These are phyloP conservation scores for Articulospora tetracladia DNA, from an alignment of 495 filamentous ascomycete species.

Conservation along the genomic window DNA sequence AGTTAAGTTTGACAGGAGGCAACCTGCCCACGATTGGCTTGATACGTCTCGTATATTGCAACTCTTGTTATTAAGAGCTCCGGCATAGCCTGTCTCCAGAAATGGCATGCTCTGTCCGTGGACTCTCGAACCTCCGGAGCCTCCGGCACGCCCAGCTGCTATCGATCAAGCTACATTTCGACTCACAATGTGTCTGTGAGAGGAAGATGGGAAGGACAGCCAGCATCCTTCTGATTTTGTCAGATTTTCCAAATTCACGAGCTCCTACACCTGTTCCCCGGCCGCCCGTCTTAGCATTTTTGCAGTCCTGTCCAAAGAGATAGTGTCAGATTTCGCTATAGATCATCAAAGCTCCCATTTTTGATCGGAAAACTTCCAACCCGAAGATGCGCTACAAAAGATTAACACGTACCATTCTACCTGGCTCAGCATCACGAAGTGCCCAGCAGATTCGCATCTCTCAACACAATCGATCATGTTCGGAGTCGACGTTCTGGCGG, in stretches of 20 bases:
- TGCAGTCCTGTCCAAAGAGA: constrained; percentile 3
- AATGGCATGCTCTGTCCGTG: too few relatives aligned
- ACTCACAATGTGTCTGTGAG: too few relatives aligned
- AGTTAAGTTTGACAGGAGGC: background rate
- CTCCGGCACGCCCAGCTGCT: too few relatives aligned
- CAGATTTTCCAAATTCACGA: background rate
- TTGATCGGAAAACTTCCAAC: too few relatives aligned
- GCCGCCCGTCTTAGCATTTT: constrained; percentile 23
- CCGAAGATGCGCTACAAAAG: background rate
- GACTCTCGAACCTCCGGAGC: too few relatives aligned
- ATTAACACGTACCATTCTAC: constrained; percentile 10
- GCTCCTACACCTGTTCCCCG: constrained; percentile 10
- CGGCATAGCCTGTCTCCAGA: background rate
- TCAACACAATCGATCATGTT: constrained; percentile 21
- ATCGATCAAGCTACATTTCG: too few relatives aligned
- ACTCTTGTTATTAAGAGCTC: background rate
- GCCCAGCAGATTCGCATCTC: constrained; percentile 15
- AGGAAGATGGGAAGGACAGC: too few relatives aligned
- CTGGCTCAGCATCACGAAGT: constrained; percentile 22
- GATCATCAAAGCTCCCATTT: too few relatives aligned
- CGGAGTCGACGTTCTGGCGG: constrained; percentile 10
- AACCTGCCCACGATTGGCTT: background rate
- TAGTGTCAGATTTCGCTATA: background rate
- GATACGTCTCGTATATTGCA: background rate
- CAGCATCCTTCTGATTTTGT: background rate